Evolutionary conservation across 1,284 basidiomycete species (phyloP).

Genomic region (Calocybe gambosa): DNA sequence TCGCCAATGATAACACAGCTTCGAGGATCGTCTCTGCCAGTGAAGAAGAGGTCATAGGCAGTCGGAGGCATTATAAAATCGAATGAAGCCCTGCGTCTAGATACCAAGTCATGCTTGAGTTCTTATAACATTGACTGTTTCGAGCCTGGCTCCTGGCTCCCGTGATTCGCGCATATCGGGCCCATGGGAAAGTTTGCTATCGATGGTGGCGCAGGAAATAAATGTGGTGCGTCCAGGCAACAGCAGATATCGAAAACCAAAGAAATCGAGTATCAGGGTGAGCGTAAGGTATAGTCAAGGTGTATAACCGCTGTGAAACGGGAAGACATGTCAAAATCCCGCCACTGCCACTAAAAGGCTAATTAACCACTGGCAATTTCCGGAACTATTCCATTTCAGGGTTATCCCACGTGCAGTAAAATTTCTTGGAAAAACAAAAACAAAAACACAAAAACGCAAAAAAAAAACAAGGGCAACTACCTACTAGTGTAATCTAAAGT

Average conservation of each 20-base stretch:
- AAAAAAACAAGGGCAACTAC: conserved; percentile 2
- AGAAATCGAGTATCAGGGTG: conserved; percentile 9
- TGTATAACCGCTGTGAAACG: conserved; percentile 17
- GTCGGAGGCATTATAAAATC: conserved; percentile 26
- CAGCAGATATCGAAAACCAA: conserved; percentile 8
- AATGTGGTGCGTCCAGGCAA: conserved; percentile 18
- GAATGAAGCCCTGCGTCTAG: conserved; percentile 24
- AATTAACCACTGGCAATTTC: conserved; percentile 29
- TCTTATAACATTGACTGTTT: conserved; percentile 36
- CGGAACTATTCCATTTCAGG: conserved; percentile 29
- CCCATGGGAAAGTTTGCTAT: conserved; percentile 42
- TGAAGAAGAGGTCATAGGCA: conserved; percentile 60
- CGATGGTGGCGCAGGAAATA: conserved; percentile 40
- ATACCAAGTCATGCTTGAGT: conserved; percentile 25
- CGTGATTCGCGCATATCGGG: conserved; percentile 44
- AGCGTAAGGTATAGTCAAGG: conserved; percentile 14
- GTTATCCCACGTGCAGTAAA: conserved; percentile 19
- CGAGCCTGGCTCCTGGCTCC: conserved; percentile 38
- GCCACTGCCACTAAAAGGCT: conserved; percentile 34
- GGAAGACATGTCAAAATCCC: conserved; percentile 29
- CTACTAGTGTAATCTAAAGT: conserved; percentile 4
- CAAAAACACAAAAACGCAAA: conserved; percentile 1
- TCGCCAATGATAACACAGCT: conserved; percentile 63
- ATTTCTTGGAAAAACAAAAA: conserved; percentile 2
- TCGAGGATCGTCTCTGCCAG: conserved; percentile 60